Base-by-base conservation (phyloP, 2,329 filamentous ascomycete genomes). In the Neonectria neomacrospora region DNA sequence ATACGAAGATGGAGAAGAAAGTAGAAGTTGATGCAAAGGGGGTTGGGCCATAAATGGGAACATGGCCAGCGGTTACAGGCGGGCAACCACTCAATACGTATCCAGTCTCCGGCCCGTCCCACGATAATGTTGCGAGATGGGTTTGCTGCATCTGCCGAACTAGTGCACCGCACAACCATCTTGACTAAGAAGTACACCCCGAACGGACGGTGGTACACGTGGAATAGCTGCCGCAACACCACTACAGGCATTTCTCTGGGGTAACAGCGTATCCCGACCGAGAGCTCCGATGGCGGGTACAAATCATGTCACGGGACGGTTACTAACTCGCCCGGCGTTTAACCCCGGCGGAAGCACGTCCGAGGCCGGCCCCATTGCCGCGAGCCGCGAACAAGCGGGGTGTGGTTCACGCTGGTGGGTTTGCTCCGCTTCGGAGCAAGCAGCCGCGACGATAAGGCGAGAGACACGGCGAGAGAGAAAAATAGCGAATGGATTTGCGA, bases 351-450 rank as follows among this genome's bases (percentile, higher is more conserved):
- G 44, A 16, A 47, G 44, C 22, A 8, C 18, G 22, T 28, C 44
- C 23, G 44, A 47, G 11, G 11, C 22, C 44, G 23, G 16, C 9
- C 7, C 23, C 44, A 28, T 14, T 28, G 23, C 44, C 44, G 44
- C 44, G 14, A 44, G 41, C 41, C 41, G 41, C 41, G 9, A 44
- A 20, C 41, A 44, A 44, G 18, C 41, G 41, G 18, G 41, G 20
- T 9, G 10, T 32, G 4, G 8, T 18, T 12, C 41, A 20, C 41
- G 41, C 18, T 42, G 41, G 6, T 42, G 18, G 32, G 16, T 42
- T 37, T 55, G 47, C 44, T 41, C 28, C 30, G 44, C 44, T 39
- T 58, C 55, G 55, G 55, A 58, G 37, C 55, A 48, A 51, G 12
- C 45, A 51, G 45, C 55, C 55, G 55, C 45, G 45, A 32, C 34